phyloP scores from a whole-genome alignment of 495 filamentous ascomycete species.

The Penicillium ochrochloron region DNA sequence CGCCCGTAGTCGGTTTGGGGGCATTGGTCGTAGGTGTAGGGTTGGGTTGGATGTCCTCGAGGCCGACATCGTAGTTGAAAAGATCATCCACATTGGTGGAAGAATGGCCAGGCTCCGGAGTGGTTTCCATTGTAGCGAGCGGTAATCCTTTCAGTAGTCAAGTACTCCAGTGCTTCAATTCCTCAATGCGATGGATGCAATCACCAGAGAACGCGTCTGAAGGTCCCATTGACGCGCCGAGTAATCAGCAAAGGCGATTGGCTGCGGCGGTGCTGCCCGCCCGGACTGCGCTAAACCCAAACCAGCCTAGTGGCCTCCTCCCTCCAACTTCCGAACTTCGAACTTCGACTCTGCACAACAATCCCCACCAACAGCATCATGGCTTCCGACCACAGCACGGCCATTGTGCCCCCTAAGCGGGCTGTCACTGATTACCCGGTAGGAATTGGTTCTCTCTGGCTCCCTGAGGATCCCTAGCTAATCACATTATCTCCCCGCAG shows the following conservation, averaged over 20 bases:
- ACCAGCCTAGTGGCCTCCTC: conserved; percentile 27
- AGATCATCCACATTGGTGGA: conserved; percentile 60
- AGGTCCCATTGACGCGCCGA: conserved; percentile 17
- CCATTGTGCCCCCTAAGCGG: conserved; percentile 75
- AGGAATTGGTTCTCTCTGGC: conserved; percentile 35
- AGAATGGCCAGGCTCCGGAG: conserved; percentile 21
- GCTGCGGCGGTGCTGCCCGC: conserved; percentile 14
- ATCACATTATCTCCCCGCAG: conserved; percentile 50
- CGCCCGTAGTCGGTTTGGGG: conserved; percentile 38
- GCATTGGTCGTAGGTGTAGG: conserved; percentile 32
- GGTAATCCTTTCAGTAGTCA: background rate
- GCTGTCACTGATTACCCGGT: conserved; percentile 81
- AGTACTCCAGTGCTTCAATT: background rate
- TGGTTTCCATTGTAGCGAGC: conserved; percentile 12
- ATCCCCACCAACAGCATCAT: conserved; percentile 45
- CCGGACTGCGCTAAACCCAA: conserved; percentile 30
- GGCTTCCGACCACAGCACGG: conserved; percentile 61
- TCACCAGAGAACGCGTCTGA: conserved; percentile 9
- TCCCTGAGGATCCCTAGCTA: conserved; percentile 23
- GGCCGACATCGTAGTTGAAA: conserved; percentile 71
- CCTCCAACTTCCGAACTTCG: conserved; percentile 38
- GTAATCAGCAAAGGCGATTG: conserved; percentile 23
- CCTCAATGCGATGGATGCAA: background rate
- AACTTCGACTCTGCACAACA: conserved; percentile 34
- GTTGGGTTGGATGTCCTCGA: conserved; percentile 52